Percentiles rank a stretch among this genome's conserved stretches.
phyloP scores from a whole-genome alignment of 257 asterid species.

The Solanum clarkiae region DNA sequence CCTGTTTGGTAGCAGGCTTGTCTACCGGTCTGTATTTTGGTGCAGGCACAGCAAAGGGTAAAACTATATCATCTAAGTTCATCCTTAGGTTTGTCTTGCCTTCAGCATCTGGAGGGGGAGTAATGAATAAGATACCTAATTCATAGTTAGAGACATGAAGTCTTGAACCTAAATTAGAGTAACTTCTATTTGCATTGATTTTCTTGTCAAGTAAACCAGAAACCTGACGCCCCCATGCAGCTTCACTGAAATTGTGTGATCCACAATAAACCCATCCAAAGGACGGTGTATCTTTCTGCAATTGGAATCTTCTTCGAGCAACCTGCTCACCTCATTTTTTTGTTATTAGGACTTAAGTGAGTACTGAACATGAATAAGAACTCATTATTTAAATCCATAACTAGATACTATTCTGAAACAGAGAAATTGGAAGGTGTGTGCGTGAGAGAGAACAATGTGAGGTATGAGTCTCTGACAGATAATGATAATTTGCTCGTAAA shows the following conservation, averaged over 20 bases:
- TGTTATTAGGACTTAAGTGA: neutral
- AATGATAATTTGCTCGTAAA: neutral
- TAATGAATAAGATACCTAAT: constrained; percentile 59
- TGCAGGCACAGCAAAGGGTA: constrained; percentile 75
- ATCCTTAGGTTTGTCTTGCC: constrained; percentile 4
- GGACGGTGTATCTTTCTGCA: constrained; percentile 34
- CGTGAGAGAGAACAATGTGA: neutral
- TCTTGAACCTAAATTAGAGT: constrained; percentile 51
- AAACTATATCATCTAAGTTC: constrained; percentile 50
- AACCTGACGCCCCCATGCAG: constrained; percentile 88
- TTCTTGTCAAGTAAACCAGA: constrained; percentile 17
- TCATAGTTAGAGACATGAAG: constrained; percentile 77
- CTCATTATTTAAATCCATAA: neutral
- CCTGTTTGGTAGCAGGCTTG: constrained; percentile 66
- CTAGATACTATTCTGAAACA: neutral
- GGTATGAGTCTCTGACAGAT: neutral
- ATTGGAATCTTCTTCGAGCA: constrained; percentile 56
- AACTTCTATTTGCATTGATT: constrained; percentile 9
- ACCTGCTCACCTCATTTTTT: constrained; percentile 45
- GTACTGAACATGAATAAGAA: neutral
- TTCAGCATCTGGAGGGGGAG: constrained; percentile 37
- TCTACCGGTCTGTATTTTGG: constrained; percentile 54
- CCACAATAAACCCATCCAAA: constrained; percentile 88
- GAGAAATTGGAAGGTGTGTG: neutral
- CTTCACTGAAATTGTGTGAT: constrained; percentile 89